Conservation (phyloP, 257 asterid genomes). For the Fraxinus cuspidata region DNA sequence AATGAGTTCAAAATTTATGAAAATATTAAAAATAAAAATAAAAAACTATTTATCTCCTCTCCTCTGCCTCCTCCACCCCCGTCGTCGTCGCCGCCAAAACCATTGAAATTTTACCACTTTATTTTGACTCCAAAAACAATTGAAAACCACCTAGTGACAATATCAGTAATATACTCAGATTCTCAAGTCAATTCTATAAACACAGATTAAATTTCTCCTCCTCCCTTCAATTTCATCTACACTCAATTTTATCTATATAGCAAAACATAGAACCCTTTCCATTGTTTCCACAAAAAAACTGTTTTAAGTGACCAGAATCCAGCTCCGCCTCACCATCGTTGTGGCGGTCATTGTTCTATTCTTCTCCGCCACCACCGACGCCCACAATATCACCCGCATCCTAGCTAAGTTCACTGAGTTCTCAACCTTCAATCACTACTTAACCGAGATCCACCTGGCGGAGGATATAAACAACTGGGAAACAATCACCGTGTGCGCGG, state of each 20-base stretch:
- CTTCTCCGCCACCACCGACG: slow-evolving; percentile 34
- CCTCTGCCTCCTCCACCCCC: no score
- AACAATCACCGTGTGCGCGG: slow-evolving; percentile 71
- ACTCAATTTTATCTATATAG: background rate
- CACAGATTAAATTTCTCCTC: background rate
- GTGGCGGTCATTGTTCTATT: slow-evolving; percentile 34
- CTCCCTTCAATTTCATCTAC: background rate
- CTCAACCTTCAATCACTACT: slow-evolving; percentile 63
- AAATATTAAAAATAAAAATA: no score
- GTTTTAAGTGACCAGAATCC: slow-evolving; percentile 37
- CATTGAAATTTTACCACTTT: no score
- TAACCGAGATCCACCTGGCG: slow-evolving; percentile 63
- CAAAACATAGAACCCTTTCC: background rate
- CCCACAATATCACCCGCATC: slow-evolving; percentile 65
- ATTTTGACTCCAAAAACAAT: no score
- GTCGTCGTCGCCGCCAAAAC: no score
- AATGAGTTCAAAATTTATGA: no score
- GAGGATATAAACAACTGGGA: slow-evolving; percentile 55
- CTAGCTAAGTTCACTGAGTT: slow-evolving; percentile 46
- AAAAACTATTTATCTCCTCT: no score
- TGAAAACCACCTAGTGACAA: slow-evolving; percentile 28
- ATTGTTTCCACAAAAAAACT: background rate
- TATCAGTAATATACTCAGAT: slow-evolving; percentile 24
- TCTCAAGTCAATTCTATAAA: slow-evolving; percentile 23
- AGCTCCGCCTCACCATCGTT: slow-evolving; percentile 42